phyloP scores from a whole-genome alignment of 805 yeast species.

The Cyberlindnera subsufficiens region DNA sequence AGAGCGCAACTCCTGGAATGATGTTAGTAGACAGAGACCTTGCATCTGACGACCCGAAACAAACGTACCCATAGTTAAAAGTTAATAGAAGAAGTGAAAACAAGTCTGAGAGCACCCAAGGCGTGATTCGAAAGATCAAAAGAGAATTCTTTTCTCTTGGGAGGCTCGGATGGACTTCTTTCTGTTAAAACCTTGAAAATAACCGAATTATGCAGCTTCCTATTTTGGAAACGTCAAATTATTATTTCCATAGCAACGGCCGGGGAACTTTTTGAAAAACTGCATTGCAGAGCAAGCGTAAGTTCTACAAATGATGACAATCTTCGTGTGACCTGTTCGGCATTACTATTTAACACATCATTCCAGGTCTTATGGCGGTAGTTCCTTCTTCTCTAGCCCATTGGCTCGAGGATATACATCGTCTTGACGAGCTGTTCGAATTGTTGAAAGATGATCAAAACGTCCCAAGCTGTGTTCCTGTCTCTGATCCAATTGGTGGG shows the following conservation, averaged over 20 bases:
- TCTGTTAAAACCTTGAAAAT: too few species aligned
- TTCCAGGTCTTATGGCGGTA: background rate
- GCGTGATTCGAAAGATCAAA: background rate
- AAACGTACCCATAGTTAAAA: slow-evolving; percentile 7
- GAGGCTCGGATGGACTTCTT: too few species aligned
- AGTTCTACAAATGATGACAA: too few species aligned
- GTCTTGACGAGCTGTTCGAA: slow-evolving; percentile 7
- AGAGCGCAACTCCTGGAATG: slow-evolving; percentile 42
- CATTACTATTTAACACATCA: background rate
- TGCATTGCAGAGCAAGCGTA: too few species aligned
- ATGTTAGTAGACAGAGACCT: background rate
- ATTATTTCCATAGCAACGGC: too few species aligned
- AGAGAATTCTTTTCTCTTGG: too few species aligned
- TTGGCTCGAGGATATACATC: slow-evolving; percentile 9
- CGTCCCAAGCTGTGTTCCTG: slow-evolving; percentile 8
- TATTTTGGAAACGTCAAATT: too few species aligned
- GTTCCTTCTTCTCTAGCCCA: background rate
- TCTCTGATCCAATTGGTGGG: slow-evolving; percentile 11
- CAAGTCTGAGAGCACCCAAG: background rate
- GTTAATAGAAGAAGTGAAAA: background rate
- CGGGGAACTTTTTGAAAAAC: too few species aligned
- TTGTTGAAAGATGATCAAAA: slow-evolving; percentile 9
- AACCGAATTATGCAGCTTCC: too few species aligned
- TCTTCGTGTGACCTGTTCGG: background rate
- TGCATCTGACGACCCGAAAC: background rate